Percentiles rank a stretch among this genome's conserved stretches.
Conservation (phyloP, 768 basidiomycete genomes). For the Tulasnella sp. region DNA sequence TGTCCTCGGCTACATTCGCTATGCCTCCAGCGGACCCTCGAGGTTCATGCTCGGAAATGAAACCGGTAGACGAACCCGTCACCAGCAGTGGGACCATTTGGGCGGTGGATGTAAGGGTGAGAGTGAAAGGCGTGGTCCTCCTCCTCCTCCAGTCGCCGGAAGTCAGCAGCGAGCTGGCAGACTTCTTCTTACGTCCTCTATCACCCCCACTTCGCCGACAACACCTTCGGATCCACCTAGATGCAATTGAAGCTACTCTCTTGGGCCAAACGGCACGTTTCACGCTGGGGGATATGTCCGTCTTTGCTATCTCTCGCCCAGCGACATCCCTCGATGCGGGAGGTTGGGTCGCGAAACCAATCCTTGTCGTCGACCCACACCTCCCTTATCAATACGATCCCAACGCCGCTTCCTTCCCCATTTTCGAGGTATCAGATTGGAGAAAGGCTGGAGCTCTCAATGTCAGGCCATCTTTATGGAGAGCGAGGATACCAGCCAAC, state of each 20-base stretch:
- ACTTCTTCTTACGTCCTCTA: background rate
- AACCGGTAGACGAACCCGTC: too few species aligned
- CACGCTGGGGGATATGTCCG: background rate
- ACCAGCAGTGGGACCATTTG: too few species aligned
- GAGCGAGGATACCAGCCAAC: constrained; percentile 32
- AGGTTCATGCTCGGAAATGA: too few species aligned
- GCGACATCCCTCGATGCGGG: background rate
- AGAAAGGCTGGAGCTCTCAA: constrained; percentile 37
- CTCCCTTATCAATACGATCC: constrained; percentile 47
- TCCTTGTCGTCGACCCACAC: constrained; percentile 65
- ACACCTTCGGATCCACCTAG: constrained; percentile 3
- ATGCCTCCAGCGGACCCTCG: background rate
- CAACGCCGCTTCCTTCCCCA: constrained; percentile 32
- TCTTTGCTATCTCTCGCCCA: background rate
- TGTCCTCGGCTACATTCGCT: background rate
- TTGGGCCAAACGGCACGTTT: background rate
- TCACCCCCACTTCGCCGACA: background rate
- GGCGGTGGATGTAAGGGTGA: background rate
- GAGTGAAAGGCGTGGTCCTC: background rate
- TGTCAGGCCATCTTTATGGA: constrained; percentile 55
- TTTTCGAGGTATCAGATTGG: constrained; percentile 55
- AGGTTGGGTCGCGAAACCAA: constrained; percentile 37
- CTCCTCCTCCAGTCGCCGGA: background rate
- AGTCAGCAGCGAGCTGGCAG: background rate
- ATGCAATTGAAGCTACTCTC: background rate